phyloP scores from a whole-genome alignment of 192 early-diverging fungal genomes.

The Linderina pennispora region DNA sequence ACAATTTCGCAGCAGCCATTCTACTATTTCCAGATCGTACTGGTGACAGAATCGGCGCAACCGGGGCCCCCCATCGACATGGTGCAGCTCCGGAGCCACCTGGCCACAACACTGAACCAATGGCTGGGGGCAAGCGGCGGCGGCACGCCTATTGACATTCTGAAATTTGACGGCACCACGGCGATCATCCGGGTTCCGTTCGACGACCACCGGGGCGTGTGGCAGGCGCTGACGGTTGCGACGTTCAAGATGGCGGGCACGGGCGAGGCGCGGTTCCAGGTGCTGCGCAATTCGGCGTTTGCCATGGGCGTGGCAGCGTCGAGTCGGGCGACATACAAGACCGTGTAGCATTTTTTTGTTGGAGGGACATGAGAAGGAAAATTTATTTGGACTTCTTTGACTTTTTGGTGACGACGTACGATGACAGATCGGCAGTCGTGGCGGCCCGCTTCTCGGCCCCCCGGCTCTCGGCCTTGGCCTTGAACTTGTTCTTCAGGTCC shows the following conservation, averaged over 20 bases:
- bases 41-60: constrained; percentile 3
- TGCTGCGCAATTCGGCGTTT: constrained; percentile 31
- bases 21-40: constrained; percentile 32
- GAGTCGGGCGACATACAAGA: constrained; percentile 18
- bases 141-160: constrained; percentile 24
- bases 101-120: constrained; percentile 14
- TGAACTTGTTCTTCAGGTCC: constrained; percentile 40
- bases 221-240: constrained; percentile 34
- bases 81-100: constrained; percentile 20
- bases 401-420: constrained; percentile 22
- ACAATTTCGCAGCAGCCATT: constrained; percentile 39
- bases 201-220: constrained; percentile 21
- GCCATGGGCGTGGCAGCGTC: constrained; percentile 25
- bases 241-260: constrained; percentile 16
- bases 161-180: constrained; percentile 11
- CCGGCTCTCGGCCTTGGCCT: constrained; percentile 21
- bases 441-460: constrained; percentile 12
- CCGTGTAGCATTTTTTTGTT: no score
- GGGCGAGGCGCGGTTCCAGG: constrained; percentile 20
- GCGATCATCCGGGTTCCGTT: constrained; percentile 35
- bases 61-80: background rate
- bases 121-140: constrained; percentile 36
- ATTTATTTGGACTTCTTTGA: constrained; percentile 13
- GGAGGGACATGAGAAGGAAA: background rate
- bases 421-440: constrained; percentile 7